A percentile compares a stretch with the other conserved stretches of the same genome.
Conservation (phyloP, 1,139 yeast genomes). For the Citeromyces siamensis region DNA sequence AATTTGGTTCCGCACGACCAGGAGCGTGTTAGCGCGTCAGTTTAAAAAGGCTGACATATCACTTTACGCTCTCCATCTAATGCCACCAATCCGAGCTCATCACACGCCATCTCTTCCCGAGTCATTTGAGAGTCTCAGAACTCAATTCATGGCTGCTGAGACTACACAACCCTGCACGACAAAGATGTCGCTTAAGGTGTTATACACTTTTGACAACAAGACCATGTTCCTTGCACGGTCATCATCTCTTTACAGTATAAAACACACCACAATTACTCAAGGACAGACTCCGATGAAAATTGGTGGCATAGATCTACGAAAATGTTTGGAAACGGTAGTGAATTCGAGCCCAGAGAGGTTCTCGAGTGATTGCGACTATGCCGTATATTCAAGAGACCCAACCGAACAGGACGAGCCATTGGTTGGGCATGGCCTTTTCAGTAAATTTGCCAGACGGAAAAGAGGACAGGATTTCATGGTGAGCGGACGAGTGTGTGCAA, state of each 20-base stretch:
- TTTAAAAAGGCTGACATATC: background rate
- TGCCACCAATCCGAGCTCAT: conserved; percentile 5
- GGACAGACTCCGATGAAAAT: conserved; percentile 22
- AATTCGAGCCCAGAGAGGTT: conserved; percentile 48
- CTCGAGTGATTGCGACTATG: conserved; percentile 41
- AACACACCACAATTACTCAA: conserved; percentile 18
- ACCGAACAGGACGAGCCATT: conserved; percentile 70
- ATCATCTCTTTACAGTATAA: conserved; percentile 28
- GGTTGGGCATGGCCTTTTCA: conserved; percentile 58
- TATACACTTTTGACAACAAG: conserved; percentile 48
- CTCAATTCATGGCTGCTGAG: background rate
- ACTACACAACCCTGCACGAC: conserved; percentile 13
- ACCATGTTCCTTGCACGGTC: conserved; percentile 50
- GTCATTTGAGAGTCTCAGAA: conserved; percentile 3
- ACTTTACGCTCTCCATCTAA: background rate
- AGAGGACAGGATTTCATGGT: conserved; percentile 25
- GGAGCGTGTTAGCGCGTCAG: conserved; percentile 2
- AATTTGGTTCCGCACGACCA: no score
- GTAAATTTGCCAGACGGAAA: conserved; percentile 23
- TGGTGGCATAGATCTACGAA: conserved; percentile 44
- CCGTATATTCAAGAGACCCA: conserved; percentile 60
- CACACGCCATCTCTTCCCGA: conserved; percentile 6
- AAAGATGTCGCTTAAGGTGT: conserved; percentile 29
- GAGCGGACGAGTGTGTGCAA: conserved; percentile 65
- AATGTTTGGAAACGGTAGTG: conserved; percentile 37